A percentile compares a stretch with the other conserved stretches of the same genome.
Evolutionary conservation across 2,329 filamentous ascomycete genomes (phyloP).

Genomic region (Trichoderma gracile): DNA sequence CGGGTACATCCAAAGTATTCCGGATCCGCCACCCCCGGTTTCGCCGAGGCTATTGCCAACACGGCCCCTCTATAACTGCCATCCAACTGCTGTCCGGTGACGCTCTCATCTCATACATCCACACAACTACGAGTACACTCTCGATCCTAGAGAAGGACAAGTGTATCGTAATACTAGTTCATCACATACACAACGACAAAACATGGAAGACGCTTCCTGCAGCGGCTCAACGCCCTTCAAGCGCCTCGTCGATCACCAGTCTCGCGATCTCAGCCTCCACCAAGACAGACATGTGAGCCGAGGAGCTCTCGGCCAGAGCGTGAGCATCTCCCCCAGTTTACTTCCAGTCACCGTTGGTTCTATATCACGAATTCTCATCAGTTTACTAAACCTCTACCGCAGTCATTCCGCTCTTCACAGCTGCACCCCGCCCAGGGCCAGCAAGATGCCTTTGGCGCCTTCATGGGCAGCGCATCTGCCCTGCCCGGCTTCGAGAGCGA

Average conservation of each 20-base stretch:
- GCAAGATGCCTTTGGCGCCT: conserved; percentile 40
- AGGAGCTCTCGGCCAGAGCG: conserved; percentile 34
- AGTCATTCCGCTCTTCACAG: conserved; percentile 41
- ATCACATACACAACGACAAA: background rate
- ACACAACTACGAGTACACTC: background rate
- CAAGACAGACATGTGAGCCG: conserved; percentile 43
- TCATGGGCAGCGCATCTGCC: conserved; percentile 37
- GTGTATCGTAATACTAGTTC: background rate
- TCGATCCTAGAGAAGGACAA: background rate
- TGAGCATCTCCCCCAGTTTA: conserved; percentile 31
- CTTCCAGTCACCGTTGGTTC: background rate
- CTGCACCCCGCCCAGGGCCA: conserved; percentile 32
- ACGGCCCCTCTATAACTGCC: background rate
- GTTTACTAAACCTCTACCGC: conserved; percentile 25
- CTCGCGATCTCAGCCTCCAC: conserved; percentile 45
- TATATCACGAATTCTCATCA: background rate
- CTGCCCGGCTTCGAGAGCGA: conserved; percentile 38
- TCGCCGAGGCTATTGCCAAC: conserved; percentile 25
- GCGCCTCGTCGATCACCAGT: conserved; percentile 45
- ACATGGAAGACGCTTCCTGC: conserved; percentile 47
- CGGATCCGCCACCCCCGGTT: conserved; percentile 25
- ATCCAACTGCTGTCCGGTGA: conserved; percentile 8
- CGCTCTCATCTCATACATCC: background rate
- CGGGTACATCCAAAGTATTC: background rate
- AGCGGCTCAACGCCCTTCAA: conserved; percentile 48